phyloP scores from a whole-genome alignment of 2,329 filamentous ascomycete genomes.

The Fusarium scirpi region DNA sequence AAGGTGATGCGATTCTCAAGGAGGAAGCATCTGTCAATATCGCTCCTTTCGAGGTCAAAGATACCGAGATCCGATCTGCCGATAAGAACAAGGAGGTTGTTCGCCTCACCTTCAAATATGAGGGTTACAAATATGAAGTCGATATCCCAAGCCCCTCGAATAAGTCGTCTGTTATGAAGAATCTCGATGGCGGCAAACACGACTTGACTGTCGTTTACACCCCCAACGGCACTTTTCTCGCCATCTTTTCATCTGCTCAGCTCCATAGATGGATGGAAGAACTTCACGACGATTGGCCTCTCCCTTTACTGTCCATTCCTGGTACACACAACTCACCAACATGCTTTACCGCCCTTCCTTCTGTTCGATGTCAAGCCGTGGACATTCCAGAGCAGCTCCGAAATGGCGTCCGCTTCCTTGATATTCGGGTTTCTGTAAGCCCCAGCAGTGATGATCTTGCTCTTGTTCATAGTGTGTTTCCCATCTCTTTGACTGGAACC shows the following conservation, averaged over 20 bases:
- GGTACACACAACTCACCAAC: constrained; percentile 97
- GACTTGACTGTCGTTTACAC: constrained; percentile 77
- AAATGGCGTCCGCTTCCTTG: constrained; percentile 94
- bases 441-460: constrained; percentile 73
- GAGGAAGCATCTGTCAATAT: constrained; percentile 73
- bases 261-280: constrained; percentile 84
- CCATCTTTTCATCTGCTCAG: constrained; percentile 77
- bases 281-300: constrained; percentile 76
- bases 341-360: constrained; percentile 84
- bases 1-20: constrained; percentile 70
- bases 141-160: constrained; percentile 74
- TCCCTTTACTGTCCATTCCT: constrained; percentile 88
- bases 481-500: constrained; percentile 82
- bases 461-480: constrained; percentile 92
- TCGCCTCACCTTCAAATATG: constrained; percentile 78
- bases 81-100: constrained; percentile 74
- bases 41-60: constrained; percentile 74
- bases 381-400: constrained; percentile 80
- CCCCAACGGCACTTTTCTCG: constrained; percentile 64
- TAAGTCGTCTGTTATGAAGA: constrained; percentile 71
- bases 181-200: constrained; percentile 63
- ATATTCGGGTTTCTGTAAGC: constrained; percentile 78
- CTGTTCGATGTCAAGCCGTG: constrained; percentile 92
- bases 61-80: constrained; percentile 67
- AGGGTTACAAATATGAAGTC: constrained; percentile 70